Evolutionary conservation across 2,329 filamentous ascomycete genomes (phyloP), one percentile per base, ranked within the genome.

Genomic region (Botrytis squamosa): DNA sequence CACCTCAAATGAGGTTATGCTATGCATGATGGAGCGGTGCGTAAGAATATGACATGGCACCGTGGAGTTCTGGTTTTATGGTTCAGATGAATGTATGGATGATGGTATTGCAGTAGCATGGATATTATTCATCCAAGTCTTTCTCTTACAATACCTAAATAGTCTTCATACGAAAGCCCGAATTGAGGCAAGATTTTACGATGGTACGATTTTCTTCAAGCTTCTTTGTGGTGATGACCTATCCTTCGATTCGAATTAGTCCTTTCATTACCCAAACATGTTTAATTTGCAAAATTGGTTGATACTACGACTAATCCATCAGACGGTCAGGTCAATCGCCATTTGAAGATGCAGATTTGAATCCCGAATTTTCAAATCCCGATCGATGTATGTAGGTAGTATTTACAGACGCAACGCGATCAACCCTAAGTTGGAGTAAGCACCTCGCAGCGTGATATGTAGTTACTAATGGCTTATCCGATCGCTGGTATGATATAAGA

Each of bases 61-160:
- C 33, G 46, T 57, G 38, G 36, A 52, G 36, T 55, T 68, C 2
- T 68, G 65, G 36, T 68, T 57, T 68, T 42, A 57, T 68, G 65
- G 14, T 42, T 55, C 16, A 46, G 36, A 57, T 22, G 36, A 68
- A 25, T 42, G 25, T 57, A 42, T 52, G 65, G 36, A 67, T 55
- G 33, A 55, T 29, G 8, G 25, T 55, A n/a, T 66, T 1, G 40
- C 62, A 44, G 62, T 33, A 22, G 40, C 9, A n/a, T 66, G 18
- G 8, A n/a, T 1, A 8, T 29, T 57, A 29, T 29, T 33, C 52
- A 1, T 29, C n/a, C 0, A 29, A 29, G 3, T 8, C 52, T 18
- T 9, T 9, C n/a, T 57, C 52, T 18, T 18, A 57, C n/a, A 36
- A 46, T 65, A 49, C 63, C 29, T 49, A 49, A 14, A 46, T 65